Conservation (phyloP, 2,329 filamentous ascomycete species). For the Fusarium pininemorale region DNA sequence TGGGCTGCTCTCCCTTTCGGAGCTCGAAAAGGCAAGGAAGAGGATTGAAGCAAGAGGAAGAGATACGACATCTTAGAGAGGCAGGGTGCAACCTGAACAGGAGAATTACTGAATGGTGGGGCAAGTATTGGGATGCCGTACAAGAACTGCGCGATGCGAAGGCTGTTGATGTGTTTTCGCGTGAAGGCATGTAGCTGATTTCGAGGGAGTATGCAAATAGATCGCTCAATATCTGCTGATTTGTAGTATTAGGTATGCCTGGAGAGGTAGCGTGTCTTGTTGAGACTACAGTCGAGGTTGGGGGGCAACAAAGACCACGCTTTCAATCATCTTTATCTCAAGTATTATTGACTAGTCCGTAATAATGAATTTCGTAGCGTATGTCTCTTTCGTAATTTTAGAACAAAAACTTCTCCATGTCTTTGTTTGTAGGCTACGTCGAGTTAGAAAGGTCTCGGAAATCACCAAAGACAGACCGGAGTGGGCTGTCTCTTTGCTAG, state of each 20-base stretch:
- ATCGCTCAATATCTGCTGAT: neutral
- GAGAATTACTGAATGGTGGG: neutral
- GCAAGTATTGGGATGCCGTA: neutral
- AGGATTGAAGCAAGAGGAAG: fast-evolving
- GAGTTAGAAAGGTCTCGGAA: neutral
- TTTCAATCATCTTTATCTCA: neutral
- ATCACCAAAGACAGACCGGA: neutral
- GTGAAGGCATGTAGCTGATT: fast-evolving
- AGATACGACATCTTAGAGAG: neutral
- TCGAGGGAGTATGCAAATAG: neutral
- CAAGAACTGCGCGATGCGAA: neutral
- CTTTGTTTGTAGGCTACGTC: neutral
- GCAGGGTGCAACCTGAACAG: fast-evolving
- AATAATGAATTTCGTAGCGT: neutral
- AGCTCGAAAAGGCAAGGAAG: neutral
- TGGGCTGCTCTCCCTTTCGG: neutral
- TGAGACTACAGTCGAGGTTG: neutral
- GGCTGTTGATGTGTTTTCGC: too few species aligned
- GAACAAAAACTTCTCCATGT: neutral
- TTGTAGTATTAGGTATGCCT: neutral
- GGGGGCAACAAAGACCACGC: neutral
- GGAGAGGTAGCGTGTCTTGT: neutral
- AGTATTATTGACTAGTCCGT: neutral
- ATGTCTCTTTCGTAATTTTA: neutral
- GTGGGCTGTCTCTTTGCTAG: neutral